Evolutionary conservation across 169 alveolate species (phyloP), one percentile per base, ranked within the genome.

Genomic region (Cryptosporidium parvum): DNA sequence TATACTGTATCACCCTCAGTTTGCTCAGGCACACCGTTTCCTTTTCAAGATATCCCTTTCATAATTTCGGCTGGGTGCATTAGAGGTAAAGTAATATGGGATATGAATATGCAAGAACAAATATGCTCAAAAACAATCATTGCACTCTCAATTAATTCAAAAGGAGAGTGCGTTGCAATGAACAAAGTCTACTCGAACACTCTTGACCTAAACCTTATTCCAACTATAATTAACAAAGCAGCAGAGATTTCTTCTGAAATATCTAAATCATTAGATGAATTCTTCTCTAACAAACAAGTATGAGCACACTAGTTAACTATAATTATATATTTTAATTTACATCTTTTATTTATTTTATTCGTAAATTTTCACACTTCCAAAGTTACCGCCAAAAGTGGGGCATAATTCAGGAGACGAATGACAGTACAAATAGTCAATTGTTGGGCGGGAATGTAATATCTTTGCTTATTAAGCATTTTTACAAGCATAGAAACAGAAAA

Each of bases 71-170:
- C 89, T 18, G 89, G 89, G 10, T 80, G 52, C 37, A 80, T 80
- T 29, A 59, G 75, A 42, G 75, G 75, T 4, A 80, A 80, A 62
- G 68, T 80, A 10, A 18, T 80, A 42, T 80, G 89, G 89, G 89
- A 80, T 42, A 80, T 80, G 89, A 62, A 80, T 23, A 80, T 80
- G 3, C 89, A 61, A 37, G 89, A 80, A 42, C 69, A 80, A 44
- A 53, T 65, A 37, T 80, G 80, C 56, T 59, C 89, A 16, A 80
- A 80, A 42, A 42, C 89, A 4, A 80, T 80, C 51, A 67, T 80
- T 21, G 80, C 89, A 37, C 45, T 80, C 10, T 59, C 89, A 42
- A 65, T 80, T 26, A 65, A 59, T 62, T 14, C 59, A 16, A 29
- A 80, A 10, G 89, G 75, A 31, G 69, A 80, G 29, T 80, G 89